Evolutionary conservation across 177 flowering plant genomes (phyloP).

Genomic region (Vitis hybrid): DNA sequence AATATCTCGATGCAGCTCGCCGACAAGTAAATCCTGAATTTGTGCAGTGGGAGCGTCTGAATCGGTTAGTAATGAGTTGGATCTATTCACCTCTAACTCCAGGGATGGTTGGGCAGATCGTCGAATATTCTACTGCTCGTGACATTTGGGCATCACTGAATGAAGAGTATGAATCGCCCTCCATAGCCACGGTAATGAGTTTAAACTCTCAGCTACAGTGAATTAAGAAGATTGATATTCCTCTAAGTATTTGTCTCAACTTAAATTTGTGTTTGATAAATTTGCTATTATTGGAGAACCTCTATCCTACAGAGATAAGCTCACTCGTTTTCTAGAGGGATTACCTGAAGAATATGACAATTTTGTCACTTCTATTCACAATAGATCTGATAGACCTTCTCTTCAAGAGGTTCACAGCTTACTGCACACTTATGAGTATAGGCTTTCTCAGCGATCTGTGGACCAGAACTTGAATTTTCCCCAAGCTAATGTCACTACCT

Average conservation of each 20-base stretch:
- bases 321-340: neutral
- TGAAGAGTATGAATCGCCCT: neutral
- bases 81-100: no score
- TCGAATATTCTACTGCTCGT: no score
- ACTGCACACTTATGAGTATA: neutral
- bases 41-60: no score
- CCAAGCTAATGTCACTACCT: neutral
- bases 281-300: neutral
- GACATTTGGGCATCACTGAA: no score
- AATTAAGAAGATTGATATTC: neutral
- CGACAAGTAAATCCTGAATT: no score
- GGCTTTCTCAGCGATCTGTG: neutral
- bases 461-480: neutral
- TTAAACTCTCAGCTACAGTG: neutral
- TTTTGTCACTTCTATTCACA: neutral
- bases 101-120: no score
- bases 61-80: no score
- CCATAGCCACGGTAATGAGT: neutral
- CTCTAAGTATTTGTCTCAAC: neutral
- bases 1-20: no score
- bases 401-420: neutral
- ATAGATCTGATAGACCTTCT: neutral
- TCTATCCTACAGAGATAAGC: neutral
- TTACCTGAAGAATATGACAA: neutral
- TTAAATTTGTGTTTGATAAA: no score